Percentiles rank a stretch among this genome's conserved stretches.
phyloP scores from a whole-genome alignment of 2,329 filamentous ascomycete genomes.

The Ascomycota sp. region DNA sequence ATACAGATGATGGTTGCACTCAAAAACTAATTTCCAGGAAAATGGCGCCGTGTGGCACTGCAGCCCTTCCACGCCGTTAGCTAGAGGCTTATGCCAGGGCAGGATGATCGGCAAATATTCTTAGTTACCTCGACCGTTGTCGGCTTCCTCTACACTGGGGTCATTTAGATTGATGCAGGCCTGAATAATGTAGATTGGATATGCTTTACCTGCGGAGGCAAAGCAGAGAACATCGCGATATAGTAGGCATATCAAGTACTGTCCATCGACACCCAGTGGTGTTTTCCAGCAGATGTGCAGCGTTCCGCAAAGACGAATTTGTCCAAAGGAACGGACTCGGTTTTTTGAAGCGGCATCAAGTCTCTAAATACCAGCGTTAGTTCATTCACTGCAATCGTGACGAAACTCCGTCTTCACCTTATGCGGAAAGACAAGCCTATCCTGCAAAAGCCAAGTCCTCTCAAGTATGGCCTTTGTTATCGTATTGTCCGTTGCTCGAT shows the following conservation, averaged over 20 bases:
- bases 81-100: background rate
- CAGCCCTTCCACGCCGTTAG: constrained; percentile 33
- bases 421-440: constrained; percentile 54
- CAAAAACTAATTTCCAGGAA: constrained; percentile 84
- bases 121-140: constrained; percentile 50
- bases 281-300: constrained; percentile 71
- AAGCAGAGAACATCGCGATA: constrained; percentile 66
- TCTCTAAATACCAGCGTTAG: constrained; percentile 12
- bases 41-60: constrained; percentile 73
- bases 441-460: constrained; percentile 69
- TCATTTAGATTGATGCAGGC: constrained; percentile 51
- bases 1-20: constrained; percentile 54
- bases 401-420: constrained; percentile 26
- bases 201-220: constrained; percentile 43
- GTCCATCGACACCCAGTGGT: constrained; percentile 43
- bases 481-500: constrained; percentile 62
- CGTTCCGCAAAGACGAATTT: constrained; percentile 62
- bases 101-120: too few relatives aligned
- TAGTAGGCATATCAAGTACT: constrained; percentile 71
- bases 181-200: constrained; percentile 50
- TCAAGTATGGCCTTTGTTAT: constrained; percentile 49
- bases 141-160: constrained; percentile 46
- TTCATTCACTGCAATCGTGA: background rate
- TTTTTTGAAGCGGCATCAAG: constrained; percentile 33
- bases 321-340: constrained; percentile 61